Conservation (phyloP, 371 early-diverging fungal genomes). For the Sporodiniella umbellata region DNA sequence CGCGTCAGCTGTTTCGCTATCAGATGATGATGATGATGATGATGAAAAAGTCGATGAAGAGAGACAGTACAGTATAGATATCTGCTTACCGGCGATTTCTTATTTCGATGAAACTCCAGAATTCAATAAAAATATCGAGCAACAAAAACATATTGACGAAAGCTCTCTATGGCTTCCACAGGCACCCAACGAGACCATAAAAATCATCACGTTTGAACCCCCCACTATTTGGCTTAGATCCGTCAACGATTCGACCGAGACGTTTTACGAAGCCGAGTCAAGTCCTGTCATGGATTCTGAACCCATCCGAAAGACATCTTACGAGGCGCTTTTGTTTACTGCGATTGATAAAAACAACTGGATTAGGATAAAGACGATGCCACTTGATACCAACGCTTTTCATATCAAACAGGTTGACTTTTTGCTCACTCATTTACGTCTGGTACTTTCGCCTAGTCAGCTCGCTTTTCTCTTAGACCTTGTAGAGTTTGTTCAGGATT, state of each 20-base stretch:
- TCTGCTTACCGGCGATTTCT: slow-evolving; percentile 51
- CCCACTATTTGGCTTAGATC: slow-evolving; percentile 40
- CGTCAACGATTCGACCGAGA: not conserved
- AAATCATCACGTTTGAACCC: slow-evolving; percentile 35
- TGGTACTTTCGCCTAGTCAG: slow-evolving; percentile 30
- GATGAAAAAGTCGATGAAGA: not conserved
- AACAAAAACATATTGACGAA: slow-evolving; percentile 17
- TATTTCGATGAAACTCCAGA: slow-evolving; percentile 65
- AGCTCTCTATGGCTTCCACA: slow-evolving; percentile 42
- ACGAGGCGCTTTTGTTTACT: slow-evolving; percentile 40
- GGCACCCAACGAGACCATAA: slow-evolving; percentile 35
- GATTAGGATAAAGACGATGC: slow-evolving; percentile 32
- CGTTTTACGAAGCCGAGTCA: slow-evolving; percentile 4
- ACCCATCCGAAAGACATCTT: slow-evolving; percentile 29
- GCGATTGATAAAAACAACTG: slow-evolving; percentile 37
- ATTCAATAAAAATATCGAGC: slow-evolving; percentile 20
- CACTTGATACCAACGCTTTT: slow-evolving; percentile 8
- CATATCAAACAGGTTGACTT: slow-evolving; percentile 32
- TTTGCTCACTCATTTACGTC: slow-evolving; percentile 24
- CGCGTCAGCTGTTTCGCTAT: slow-evolving; percentile 35
- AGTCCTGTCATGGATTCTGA: slow-evolving; percentile 31
- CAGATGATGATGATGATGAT: slow-evolving; percentile 11
- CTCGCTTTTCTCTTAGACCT: slow-evolving; percentile 32
- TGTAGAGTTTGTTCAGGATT: slow-evolving; percentile 13
- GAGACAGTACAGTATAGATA: slow-evolving; percentile 52